Conservation (phyloP, 495 filamentous ascomycete species). For the Choiromyces venosus region DNA sequence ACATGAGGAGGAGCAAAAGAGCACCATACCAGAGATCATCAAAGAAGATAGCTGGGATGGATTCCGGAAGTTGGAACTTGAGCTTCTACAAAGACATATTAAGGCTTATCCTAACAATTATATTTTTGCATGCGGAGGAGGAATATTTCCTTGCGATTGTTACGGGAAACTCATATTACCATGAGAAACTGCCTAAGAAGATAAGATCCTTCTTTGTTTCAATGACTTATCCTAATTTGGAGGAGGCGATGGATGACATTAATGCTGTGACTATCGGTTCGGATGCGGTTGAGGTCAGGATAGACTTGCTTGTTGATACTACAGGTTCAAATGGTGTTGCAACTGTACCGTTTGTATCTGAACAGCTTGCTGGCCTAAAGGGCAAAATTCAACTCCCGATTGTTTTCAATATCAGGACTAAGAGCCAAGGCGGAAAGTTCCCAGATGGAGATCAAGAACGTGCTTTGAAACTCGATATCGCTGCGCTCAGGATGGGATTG, state of each 20-base stretch:
- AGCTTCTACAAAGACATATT: conserved; percentile 64
- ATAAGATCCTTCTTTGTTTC: conserved; percentile 86
- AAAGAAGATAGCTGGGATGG: conserved; percentile 74
- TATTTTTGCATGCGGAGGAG: conserved; percentile 90
- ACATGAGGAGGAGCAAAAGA: conserved; percentile 64
- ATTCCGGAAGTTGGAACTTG: conserved; percentile 76
- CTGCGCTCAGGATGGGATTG: conserved; percentile 73
- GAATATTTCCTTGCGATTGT: conserved; percentile 73
- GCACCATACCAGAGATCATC: conserved; percentile 81
- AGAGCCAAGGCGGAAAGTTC: conserved; percentile 81
- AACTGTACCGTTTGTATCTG: conserved; percentile 66
- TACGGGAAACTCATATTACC: conserved; percentile 60
- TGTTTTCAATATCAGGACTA: conserved; percentile 87
- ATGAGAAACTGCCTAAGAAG: conserved; percentile 63
- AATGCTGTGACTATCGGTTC: conserved; percentile 72
- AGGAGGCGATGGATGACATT: conserved; percentile 55
- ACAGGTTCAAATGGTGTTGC: conserved; percentile 55
- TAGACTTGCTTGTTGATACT: conserved; percentile 83
- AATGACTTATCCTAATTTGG: conserved; percentile 71
- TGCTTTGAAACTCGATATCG: conserved; percentile 65
- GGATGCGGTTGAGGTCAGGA: conserved; percentile 87
- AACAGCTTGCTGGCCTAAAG: conserved; percentile 75
- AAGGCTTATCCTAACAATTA: conserved; percentile 67
- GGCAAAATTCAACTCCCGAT: conserved; percentile 71
- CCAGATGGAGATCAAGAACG: conserved; percentile 67